A percentile compares a stretch with the other conserved stretches of the same genome.
Evolutionary conservation across 1,284 basidiomycete species (phyloP).

Genomic region (Cutaneotrichosporon spelunceum): DNA sequence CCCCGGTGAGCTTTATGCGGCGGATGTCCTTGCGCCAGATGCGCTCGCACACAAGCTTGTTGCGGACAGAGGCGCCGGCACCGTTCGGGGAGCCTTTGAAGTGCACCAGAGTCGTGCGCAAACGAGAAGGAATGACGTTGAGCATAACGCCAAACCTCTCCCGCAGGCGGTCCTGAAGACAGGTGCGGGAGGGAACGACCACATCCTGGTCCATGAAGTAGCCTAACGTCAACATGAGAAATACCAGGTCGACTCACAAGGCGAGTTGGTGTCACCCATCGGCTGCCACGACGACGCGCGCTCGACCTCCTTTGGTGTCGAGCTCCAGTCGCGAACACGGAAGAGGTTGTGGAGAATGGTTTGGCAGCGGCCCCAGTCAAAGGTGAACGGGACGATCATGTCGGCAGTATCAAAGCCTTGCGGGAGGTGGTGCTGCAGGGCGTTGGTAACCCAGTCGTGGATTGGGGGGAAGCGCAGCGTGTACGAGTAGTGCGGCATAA

Average conservation of each 20-base stretch:
- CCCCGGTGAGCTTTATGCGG: constrained; percentile 13
- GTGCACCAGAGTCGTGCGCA: constrained; percentile 20
- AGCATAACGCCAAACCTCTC: constrained; percentile 25
- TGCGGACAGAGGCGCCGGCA: constrained; percentile 26
- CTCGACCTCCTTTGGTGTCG: constrained; percentile 1
- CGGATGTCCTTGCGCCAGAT: constrained; percentile 7
- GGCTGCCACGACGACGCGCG: constrained; percentile 27
- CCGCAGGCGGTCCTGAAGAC: constrained; percentile 30
- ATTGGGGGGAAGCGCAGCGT: constrained; percentile 15
- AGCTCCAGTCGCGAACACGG: constrained; percentile 17
- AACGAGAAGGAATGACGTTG: constrained; percentile 24
- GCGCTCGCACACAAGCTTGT: constrained; percentile 30
- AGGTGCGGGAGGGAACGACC: constrained; percentile 37
- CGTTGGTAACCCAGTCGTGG: constrained; percentile 25
- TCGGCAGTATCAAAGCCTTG: constrained; percentile 20
- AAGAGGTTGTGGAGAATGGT: constrained; percentile 25
- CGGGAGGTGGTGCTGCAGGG: constrained; percentile 28
- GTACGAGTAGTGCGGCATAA: constrained; percentile 44
- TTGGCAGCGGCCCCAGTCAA: constrained; percentile 47
- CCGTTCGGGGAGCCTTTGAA: constrained; percentile 34
- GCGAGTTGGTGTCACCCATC: constrained; percentile 38
- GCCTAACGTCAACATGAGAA: constrained; percentile 8
- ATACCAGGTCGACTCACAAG: constrained; percentile 15
- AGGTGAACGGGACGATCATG: constrained; percentile 48
- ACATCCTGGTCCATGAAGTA: constrained; percentile 38